A percentile compares a stretch with the other conserved stretches of the same genome.
Evolutionary conservation across 2,329 filamentous ascomycete genomes (phyloP).

Genomic region (Fusarium chuoi): DNA sequence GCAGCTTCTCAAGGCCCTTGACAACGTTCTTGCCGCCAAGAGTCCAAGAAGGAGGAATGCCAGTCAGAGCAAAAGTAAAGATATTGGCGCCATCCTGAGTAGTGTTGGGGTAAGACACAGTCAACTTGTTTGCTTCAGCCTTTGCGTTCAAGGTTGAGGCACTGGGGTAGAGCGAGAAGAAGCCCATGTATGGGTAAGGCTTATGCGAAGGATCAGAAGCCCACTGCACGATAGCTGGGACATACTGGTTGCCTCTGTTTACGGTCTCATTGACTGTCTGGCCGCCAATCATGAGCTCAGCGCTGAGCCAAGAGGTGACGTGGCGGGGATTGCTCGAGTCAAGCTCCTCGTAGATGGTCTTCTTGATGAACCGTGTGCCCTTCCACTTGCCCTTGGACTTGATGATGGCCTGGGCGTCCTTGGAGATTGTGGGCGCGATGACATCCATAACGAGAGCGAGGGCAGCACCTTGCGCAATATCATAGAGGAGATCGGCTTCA

Average conservation of each 20-base stretch:
- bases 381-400: slow-evolving; percentile 48
- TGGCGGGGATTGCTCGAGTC: slow-evolving; percentile 44
- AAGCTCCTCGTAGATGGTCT: slow-evolving; percentile 50
- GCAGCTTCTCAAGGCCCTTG: background rate
- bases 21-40: slow-evolving; percentile 12
- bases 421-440: slow-evolving; percentile 51
- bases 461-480: background rate
- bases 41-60: slow-evolving; percentile 15
- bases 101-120: slow-evolving; percentile 13
- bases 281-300: slow-evolving; percentile 56
- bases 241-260: slow-evolving; percentile 53
- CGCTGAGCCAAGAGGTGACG: slow-evolving; percentile 54
- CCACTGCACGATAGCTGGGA: slow-evolving; percentile 8
- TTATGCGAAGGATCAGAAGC: slow-evolving; percentile 2
- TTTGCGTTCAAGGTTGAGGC: background rate
- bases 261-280: slow-evolving; percentile 50
- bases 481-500: slow-evolving; percentile 8
- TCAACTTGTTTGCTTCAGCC: background rate
- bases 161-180: slow-evolving; percentile 13
- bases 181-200: slow-evolving; percentile 10
- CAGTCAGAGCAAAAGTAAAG: slow-evolving; percentile 12
- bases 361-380: slow-evolving; percentile 50
- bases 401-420: slow-evolving; percentile 42
- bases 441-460: slow-evolving; percentile 45
- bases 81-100: slow-evolving; percentile 8